Percentiles rank a stretch among this genome's conserved stretches.
phyloP scores from a whole-genome alignment of 2,329 filamentous ascomycete genomes.

The Didymella lethalis region DNA sequence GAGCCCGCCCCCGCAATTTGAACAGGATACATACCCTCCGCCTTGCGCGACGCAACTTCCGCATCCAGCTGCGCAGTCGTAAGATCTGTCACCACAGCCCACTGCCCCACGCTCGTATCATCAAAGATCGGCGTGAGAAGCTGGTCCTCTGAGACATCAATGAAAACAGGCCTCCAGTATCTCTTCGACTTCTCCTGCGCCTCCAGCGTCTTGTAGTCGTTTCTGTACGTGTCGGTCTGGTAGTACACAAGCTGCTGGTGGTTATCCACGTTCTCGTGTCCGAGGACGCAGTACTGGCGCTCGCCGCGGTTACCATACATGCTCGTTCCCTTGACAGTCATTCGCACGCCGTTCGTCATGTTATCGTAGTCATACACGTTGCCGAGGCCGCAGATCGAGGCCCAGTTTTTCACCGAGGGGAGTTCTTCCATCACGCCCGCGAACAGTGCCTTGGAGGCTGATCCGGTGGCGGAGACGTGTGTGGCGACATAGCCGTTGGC shows the following conservation, averaged over 20 bases:
- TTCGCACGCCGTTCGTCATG: conserved; percentile 10
- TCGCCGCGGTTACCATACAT: conserved; percentile 27
- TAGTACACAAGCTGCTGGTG: conserved; percentile 29
- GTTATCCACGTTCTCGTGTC: conserved; percentile 27
- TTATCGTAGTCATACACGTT: conserved; percentile 16
- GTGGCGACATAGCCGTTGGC: conserved; percentile 31
- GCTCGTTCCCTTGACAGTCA: conserved; percentile 27
- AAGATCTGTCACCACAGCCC: conserved; percentile 27
- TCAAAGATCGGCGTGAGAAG: conserved; percentile 30
- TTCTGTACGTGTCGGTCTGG: conserved; percentile 10
- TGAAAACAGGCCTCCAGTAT: conserved; percentile 32
- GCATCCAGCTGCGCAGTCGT: conserved; percentile 21
- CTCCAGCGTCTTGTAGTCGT: conserved; percentile 20
- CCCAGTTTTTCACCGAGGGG: conserved; percentile 15
- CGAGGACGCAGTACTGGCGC: conserved; percentile 32
- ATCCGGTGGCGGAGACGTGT: conserved; percentile 33
- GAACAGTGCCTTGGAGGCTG: conserved; percentile 27
- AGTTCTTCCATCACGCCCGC: conserved; percentile 32
- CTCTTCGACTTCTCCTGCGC: conserved; percentile 28
- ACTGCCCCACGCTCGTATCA: conserved; percentile 33
- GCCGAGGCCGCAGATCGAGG: conserved; percentile 26
- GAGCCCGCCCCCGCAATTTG: conserved; percentile 27
- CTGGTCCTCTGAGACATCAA: conserved; percentile 28
- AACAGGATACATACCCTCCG: conserved; percentile 24
- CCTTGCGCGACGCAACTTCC: conserved; percentile 23